These are phyloP conservation scores for Marasmius fiardii DNA, from an alignment of 1,284 basidiomycete species.

Conservation along the genomic window DNA sequence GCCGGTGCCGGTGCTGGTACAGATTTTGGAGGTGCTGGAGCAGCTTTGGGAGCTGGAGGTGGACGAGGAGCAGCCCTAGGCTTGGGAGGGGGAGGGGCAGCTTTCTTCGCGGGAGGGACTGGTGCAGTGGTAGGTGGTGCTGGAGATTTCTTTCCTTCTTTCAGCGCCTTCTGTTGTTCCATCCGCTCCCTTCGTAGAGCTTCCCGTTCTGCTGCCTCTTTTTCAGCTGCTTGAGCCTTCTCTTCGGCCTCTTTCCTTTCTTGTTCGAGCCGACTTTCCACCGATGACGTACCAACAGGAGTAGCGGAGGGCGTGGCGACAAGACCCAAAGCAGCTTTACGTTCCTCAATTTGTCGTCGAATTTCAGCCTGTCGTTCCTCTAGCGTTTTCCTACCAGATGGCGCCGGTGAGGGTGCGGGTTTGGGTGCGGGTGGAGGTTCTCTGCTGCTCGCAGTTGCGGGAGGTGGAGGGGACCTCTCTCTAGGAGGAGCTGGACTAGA, in stretches of 20 bases:
- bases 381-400: conserved; percentile 64
- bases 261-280: conserved; percentile 78
- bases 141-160: conserved; percentile 36
- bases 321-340: conserved; percentile 84
- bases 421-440: conserved; percentile 45
- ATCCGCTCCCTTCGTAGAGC: conserved; percentile 65
- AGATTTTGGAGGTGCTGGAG: conserved; percentile 24
- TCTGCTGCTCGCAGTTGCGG: conserved; percentile 34
- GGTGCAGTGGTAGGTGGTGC: conserved; percentile 15
- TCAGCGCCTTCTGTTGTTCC: conserved; percentile 61
- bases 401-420: conserved; percentile 41
- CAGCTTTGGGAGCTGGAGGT: conserved; percentile 26
- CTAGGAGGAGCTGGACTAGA: conserved; percentile 39
- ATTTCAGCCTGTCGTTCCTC: conserved; percentile 88
- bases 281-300: conserved; percentile 68
- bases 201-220: conserved; percentile 76
- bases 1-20: conserved; percentile 29
- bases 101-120: conserved; percentile 28
- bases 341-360: conserved; percentile 80
- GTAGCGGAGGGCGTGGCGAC: conserved; percentile 51
- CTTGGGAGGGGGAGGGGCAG: conserved; percentile 30
- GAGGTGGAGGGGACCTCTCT: conserved; percentile 45
- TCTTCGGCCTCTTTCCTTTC: conserved; percentile 88
- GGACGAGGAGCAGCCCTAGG: conserved; percentile 42
- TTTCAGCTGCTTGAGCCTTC: conserved; percentile 70